A percentile compares a stretch with the other conserved stretches of the same genome.
Evolutionary conservation across 108 stramenopile genomes (phyloP).

Genomic region (Schizochytrium sp.): DNA sequence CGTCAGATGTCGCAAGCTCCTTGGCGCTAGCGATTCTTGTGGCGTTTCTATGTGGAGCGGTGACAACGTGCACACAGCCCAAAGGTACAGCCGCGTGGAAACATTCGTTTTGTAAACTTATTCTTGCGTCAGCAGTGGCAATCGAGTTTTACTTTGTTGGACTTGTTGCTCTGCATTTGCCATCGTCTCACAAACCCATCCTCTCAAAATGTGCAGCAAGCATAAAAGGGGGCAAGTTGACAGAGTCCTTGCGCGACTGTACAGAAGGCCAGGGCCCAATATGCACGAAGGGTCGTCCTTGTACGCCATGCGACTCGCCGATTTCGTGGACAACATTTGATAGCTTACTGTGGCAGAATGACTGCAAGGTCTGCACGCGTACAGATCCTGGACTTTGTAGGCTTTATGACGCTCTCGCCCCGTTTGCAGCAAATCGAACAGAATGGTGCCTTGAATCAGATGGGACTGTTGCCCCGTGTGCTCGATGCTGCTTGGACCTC

Average conservation of each 20-base stretch:
- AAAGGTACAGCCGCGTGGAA: slow-evolving; percentile 20
- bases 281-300: neutral
- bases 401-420: neutral
- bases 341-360: slow-evolving; percentile 32
- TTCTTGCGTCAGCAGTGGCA: neutral
- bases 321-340: slow-evolving; percentile 4
- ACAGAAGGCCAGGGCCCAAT: neutral
- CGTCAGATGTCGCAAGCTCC: neutral
- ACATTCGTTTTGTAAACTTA: slow-evolving; percentile 14
- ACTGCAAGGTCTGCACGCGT: neutral
- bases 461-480: neutral
- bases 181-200: neutral
- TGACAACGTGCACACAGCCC: neutral
- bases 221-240: slow-evolving; percentile 15
- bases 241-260: neutral
- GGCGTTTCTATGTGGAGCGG: neutral
- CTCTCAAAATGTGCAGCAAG: neutral
- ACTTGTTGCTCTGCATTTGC: neutral
- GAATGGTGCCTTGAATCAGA: neutral
- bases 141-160: slow-evolving; percentile 51
- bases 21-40: neutral
- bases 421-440: neutral
- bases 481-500: neutral
- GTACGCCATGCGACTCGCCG: slow-evolving; percentile 37
- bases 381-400: slow-evolving; percentile 1